Evolutionary conservation across 2,329 filamentous ascomycete species (phyloP), one percentile per base, ranked within the genome.

Genomic region (Sporothrix protearum): DNA sequence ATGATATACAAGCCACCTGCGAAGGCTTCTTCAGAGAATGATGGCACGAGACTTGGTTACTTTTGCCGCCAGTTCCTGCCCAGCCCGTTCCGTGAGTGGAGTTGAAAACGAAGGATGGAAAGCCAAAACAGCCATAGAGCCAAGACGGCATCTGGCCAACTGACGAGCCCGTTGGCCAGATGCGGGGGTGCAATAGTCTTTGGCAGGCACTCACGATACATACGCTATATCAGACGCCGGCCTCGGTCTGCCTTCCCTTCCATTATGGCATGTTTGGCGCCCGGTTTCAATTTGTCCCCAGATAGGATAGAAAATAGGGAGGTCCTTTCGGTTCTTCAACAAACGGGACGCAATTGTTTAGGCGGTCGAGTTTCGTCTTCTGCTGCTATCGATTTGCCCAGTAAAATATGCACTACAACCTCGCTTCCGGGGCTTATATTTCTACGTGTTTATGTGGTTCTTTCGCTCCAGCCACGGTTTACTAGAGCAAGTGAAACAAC

Each of bases 141-240:
- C 66, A 68, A 68, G 66, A 55, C 47, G 45, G n/a, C n/a, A n/a
- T n/a, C n/a, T n/a, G n/a, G 22, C 47, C 30, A 68, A 39, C 47
- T 33, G 47, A 68, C 12, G 66, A 68, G 55, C 66, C 66, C 47
- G 66, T 68, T 55, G 66, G 66, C 47, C 66, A 68, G 33, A n/a
- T 49, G 42, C 25, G 63, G 45, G 39, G 66, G 19, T 9, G 30
- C 45, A 67, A 67, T 67, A 10, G 12, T 51, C 25, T n/a, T 67
- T 14, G 3, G 25, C 5, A 7, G 8, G 14, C 25, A 14, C 66
- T 2, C 59, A 64, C 59, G 16, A 42, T 45, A 16, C 36, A 14
- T 14, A 68, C 5, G 28, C 19, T 49, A 49, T 68, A 68, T 68
- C 45, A 14, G 45, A 39, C 47, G 28, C 47, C 47, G 45, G 36